Base-by-base conservation (phyloP, 2,329 filamentous ascomycete species). In the Ilyonectria mors-panacis region DNA sequence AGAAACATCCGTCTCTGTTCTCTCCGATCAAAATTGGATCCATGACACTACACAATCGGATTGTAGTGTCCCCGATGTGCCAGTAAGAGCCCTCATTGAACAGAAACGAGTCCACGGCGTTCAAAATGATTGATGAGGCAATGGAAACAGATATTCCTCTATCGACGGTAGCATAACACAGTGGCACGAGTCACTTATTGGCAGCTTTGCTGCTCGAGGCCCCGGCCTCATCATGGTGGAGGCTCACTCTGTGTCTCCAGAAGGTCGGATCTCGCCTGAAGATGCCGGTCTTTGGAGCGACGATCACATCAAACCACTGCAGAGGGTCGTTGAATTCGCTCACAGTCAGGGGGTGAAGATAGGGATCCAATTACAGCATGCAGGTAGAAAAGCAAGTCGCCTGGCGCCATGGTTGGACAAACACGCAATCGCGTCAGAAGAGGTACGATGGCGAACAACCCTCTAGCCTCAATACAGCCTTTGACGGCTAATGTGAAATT, bases 331-430 rank as follows among this genome's bases (percentile, higher is more conserved):
- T 6, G 90, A 93, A 47, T 93, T 93, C 63, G 80, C 84, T 3
- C 86, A 86, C 74, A 78, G 78, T 35, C 85, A 87, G 67, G 84
- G 82, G 75, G 89, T 92, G 76, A 86, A 90, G 53, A 89, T 94
- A 56, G 92, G 86, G 37, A 89, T 94, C 64, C 93, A 96, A 81
- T 85, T 95, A 6, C 92, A 82, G 1, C 93, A 96, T 76, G 93
- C 93, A 0, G 93, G 93, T 3, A 83, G 89, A 57, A 91, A 91
- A 78, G 87, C 86, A 1, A 85, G 82, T 75, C 86, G 81, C 2
- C 76, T 87, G 9, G 84, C 88, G 0, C 87, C 87, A 0, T 94
- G 91, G 90, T 78, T 93, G 93, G 87, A 85, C 85, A 44, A 19
- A 19, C 15, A 44, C 8, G 39, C 15, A 44, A 44, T 44, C 12